Conservation (phyloP, 768 basidiomycete genomes). For the Boletellus ananiceps region DNA sequence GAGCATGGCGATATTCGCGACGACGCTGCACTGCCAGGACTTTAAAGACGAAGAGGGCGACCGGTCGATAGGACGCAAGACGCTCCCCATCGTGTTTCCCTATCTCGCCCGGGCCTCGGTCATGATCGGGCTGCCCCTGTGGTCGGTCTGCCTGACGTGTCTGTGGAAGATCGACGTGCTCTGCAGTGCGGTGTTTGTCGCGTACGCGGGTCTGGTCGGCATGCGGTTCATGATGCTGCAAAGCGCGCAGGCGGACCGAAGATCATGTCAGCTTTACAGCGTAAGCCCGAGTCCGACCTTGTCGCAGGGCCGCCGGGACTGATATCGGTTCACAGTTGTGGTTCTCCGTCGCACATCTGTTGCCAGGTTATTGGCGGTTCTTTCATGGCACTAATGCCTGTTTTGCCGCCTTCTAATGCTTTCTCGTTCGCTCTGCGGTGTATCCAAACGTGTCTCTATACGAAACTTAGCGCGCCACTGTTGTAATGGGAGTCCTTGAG, state of each 20-base stretch:
- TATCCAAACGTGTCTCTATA: too few species aligned
- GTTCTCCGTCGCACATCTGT: slow-evolving; percentile 30
- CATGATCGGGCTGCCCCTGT: slow-evolving; percentile 26
- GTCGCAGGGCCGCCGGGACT: not conserved
- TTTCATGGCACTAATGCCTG: too few species aligned
- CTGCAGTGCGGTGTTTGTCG: slow-evolving; percentile 24
- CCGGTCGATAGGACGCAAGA: slow-evolving; percentile 33
- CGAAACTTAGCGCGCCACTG: too few species aligned
- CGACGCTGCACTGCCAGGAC: slow-evolving; percentile 34
- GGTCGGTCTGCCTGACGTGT: slow-evolving; percentile 27
- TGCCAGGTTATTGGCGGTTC: slow-evolving; percentile 13
- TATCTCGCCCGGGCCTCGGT: slow-evolving; percentile 22
- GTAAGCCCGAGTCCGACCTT: slow-evolving; percentile 14
- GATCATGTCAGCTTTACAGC: slow-evolving; percentile 30
- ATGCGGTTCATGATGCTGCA: slow-evolving; percentile 24
- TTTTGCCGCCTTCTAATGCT: too few species aligned
- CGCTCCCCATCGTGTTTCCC: slow-evolving; percentile 43
- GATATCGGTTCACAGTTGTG: slow-evolving; percentile 17
- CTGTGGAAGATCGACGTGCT: slow-evolving; percentile 27
- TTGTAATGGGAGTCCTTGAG: too few species aligned
- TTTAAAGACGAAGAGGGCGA: slow-evolving; percentile 44
- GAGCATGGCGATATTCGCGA: slow-evolving; percentile 33
- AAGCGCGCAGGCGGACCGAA: slow-evolving; percentile 20
- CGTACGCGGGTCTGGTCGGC: slow-evolving; percentile 23
- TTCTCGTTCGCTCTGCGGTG: too few species aligned